phyloP scores from a whole-genome alignment of 1,139 yeast species.

The Hansenula lynferdii region DNA sequence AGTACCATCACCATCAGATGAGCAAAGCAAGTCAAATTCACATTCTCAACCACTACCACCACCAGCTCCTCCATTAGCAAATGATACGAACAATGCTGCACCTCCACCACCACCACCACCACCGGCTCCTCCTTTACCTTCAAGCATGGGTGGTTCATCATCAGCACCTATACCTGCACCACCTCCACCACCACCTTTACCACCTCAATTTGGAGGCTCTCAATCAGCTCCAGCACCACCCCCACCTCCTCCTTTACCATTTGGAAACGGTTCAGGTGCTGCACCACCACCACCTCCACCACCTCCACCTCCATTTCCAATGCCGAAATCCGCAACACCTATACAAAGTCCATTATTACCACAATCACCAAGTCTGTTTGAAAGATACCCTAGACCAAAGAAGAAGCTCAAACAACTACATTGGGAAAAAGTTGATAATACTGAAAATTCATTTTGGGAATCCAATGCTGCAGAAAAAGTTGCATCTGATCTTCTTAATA shows the following conservation, averaged over 20 bases:
- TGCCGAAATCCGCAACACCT: slow-evolving; percentile 19
- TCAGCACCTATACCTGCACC: slow-evolving; percentile 21
- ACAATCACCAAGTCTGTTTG: slow-evolving; percentile 43
- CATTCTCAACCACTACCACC: slow-evolving; percentile 21
- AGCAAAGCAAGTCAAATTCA: slow-evolving; percentile 20
- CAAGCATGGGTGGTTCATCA: slow-evolving; percentile 17
- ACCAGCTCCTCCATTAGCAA: slow-evolving; percentile 27
- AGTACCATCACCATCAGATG: slow-evolving; percentile 22
- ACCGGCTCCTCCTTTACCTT: slow-evolving; percentile 22
- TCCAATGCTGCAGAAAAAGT: slow-evolving; percentile 40
- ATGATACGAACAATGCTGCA: slow-evolving; percentile 1
- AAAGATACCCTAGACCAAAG: slow-evolving; percentile 67
- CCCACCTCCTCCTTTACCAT: slow-evolving; percentile 27
- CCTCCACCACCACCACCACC: slow-evolving; percentile 26
- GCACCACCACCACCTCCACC: slow-evolving; percentile 36
- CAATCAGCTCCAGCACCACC: slow-evolving; percentile 38
- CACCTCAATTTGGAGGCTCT: slow-evolving; percentile 9
- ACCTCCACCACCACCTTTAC: slow-evolving; percentile 27
- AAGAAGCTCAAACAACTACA: slow-evolving; percentile 75
- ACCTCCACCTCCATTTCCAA: slow-evolving; percentile 32
- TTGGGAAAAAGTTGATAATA: slow-evolving; percentile 73
- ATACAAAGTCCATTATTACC: slow-evolving; percentile 31
- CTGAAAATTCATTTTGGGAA: slow-evolving; percentile 67
- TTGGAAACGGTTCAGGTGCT: slow-evolving; percentile 20
- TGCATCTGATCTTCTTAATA: slow-evolving; percentile 56